Evolutionary conservation across 257 asterid genomes (phyloP).

Genomic region (Scutellaria barbata): DNA sequence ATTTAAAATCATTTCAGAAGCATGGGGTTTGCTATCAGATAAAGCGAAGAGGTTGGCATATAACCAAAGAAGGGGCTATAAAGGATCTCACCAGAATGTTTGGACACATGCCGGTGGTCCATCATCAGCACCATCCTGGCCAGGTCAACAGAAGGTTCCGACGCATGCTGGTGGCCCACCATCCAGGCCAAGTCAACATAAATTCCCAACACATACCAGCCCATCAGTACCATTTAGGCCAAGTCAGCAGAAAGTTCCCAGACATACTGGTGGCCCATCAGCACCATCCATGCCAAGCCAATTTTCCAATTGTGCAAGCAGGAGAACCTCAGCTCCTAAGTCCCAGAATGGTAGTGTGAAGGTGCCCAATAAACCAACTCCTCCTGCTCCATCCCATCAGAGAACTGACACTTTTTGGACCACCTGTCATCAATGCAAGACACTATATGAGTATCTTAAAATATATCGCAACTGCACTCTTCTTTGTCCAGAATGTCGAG

Average conservation of each 20-base stretch:
- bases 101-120: slow-evolving; percentile 44
- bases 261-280: slow-evolving; percentile 45
- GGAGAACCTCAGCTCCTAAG: slow-evolving; percentile 44
- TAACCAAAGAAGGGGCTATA: slow-evolving; percentile 54
- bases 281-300: slow-evolving; percentile 33
- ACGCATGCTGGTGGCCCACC: slow-evolving; percentile 30
- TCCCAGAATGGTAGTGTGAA: slow-evolving; percentile 44
- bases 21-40: slow-evolving; percentile 67
- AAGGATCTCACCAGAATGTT: slow-evolving; percentile 47
- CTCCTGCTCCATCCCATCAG: slow-evolving; percentile 39
- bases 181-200: background rate
- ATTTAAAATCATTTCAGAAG: slow-evolving; percentile 71
- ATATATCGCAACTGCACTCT: slow-evolving; percentile 58
- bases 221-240: slow-evolving; percentile 39
- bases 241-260: slow-evolving; percentile 13
- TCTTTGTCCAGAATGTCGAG: slow-evolving; percentile 56
- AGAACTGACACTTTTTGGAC: slow-evolving; percentile 81
- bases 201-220: slow-evolving; percentile 25
- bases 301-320: slow-evolving; percentile 41
- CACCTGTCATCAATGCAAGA: slow-evolving; percentile 62
- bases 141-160: background rate
- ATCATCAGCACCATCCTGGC: slow-evolving; percentile 39
- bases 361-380: slow-evolving; percentile 35
- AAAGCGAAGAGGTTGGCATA: slow-evolving; percentile 62
- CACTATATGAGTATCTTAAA: slow-evolving; percentile 64